These are phyloP conservation scores for Pyricularia pennisetigena DNA, from an alignment of 2,329 filamentous ascomycete genomes.

Conservation along the genomic window DNA sequence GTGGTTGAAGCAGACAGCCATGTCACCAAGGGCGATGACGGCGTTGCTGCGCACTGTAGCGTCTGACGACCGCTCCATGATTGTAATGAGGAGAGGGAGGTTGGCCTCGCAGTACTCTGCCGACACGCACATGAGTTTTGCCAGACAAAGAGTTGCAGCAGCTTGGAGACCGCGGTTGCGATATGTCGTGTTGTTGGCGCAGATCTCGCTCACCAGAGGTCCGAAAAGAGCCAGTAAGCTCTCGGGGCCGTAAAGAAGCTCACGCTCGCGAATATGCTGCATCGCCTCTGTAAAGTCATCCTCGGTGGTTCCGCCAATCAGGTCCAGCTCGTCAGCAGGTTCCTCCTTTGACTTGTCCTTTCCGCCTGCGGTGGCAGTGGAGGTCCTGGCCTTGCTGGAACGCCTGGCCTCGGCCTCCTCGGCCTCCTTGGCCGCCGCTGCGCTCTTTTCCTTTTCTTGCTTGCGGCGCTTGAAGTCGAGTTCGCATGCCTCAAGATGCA, in stretches of 20 bases:
- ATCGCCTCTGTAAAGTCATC: constrained; percentile 88
- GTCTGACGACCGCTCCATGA: constrained; percentile 89
- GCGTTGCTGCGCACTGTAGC: constrained; percentile 92
- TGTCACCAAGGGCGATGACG: constrained; percentile 93
- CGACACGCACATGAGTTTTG: constrained; percentile 98
- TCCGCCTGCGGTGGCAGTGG: constrained; percentile 14
- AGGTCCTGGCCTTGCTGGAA: constrained; percentile 21
- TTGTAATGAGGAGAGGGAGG: constrained; percentile 87
- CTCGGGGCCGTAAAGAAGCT: constrained; percentile 71
- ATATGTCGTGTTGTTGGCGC: constrained; percentile 88
- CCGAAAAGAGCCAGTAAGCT: constrained; percentile 88
- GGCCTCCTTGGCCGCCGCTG: constrained; percentile 33
- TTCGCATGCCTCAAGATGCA: constrained; percentile 94
- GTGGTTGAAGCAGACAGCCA: constrained; percentile 99
- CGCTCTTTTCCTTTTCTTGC: constrained; percentile 70
- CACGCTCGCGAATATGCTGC: constrained; percentile 72
- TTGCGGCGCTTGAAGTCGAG: constrained; percentile 96
- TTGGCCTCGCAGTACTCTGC: constrained; percentile 94
- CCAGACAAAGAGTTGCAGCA: constrained; percentile 85
- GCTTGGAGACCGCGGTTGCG: constrained; percentile 84
- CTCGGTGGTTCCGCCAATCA: constrained; percentile 93
- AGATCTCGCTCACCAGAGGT: constrained; percentile 85
- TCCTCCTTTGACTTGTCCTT: constrained; percentile 42
- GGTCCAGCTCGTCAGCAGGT: constrained; percentile 81
- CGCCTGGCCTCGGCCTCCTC: constrained; percentile 18